Percentiles rank a stretch among this genome's conserved stretches.
These are phyloP conservation scores for Senecio squalidus DNA, from an alignment of 140 eudicot genomes.

Conservation along the genomic window DNA sequence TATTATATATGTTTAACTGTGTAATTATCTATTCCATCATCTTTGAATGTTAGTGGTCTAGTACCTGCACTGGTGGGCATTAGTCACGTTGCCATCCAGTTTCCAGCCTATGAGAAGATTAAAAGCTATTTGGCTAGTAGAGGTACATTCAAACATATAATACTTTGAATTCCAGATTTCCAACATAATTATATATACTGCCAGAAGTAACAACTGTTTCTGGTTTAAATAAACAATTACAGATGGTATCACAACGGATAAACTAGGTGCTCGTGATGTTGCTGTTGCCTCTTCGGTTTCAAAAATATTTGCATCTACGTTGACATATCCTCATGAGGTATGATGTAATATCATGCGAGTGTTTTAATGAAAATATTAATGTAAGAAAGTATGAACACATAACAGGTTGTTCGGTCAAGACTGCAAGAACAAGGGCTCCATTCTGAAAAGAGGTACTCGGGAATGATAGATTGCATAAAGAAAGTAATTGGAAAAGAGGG, in stretches of 20 bases:
- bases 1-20: background rate
- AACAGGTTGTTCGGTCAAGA: slow-evolving; percentile 92
- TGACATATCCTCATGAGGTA: slow-evolving; percentile 99
- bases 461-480: slow-evolving; percentile 77
- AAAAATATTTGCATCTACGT: slow-evolving; percentile 82
- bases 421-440: slow-evolving; percentile 99
- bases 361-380: background rate
- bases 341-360: slow-evolving; percentile 4
- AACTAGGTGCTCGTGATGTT: slow-evolving; percentile 80
- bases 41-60: slow-evolving; percentile 98
- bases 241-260: slow-evolving; percentile 65
- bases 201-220: background rate
- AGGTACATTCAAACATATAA: slow-evolving; percentile 32
- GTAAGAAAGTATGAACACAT: background rate
- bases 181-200: background rate
- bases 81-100: slow-evolving; percentile 96
- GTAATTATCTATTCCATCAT: slow-evolving; percentile 2
- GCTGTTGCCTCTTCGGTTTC: slow-evolving; percentile 96
- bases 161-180: background rate
- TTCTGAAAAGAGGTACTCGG: slow-evolving; percentile 78
- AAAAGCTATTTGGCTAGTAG: slow-evolving; percentile 75
- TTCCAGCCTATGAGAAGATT: slow-evolving; percentile 86
- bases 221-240: slow-evolving; percentile 10
- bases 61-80: slow-evolving; percentile 97
- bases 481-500: slow-evolving; percentile 75